Conservation (phyloP, 2,329 filamentous ascomycete genomes). For the Septoria petroselini region DNA sequence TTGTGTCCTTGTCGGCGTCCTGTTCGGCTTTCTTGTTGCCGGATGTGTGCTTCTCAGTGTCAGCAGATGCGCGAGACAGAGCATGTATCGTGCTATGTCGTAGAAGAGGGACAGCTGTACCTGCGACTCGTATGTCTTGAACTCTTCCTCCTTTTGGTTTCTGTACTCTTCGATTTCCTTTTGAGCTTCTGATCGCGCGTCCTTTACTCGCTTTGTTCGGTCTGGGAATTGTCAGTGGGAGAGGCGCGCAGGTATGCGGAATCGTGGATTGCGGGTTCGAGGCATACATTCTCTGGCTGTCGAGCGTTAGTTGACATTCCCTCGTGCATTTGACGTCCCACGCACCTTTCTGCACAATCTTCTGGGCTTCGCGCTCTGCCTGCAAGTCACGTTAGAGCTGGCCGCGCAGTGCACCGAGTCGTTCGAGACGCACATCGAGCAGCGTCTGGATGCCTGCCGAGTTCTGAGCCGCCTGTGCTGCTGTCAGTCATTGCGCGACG, state of each 20-base stretch:
- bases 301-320: slow-evolving; percentile 49
- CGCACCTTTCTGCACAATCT: slow-evolving; percentile 95
- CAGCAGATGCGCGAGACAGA: neutral
- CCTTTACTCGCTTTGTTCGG: slow-evolving; percentile 95
- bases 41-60: slow-evolving; percentile 69
- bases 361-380: slow-evolving; percentile 97
- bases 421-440: slow-evolving; percentile 69
- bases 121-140: slow-evolving; percentile 87
- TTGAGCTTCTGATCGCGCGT: slow-evolving; percentile 93
- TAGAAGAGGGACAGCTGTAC: slow-evolving; percentile 39
- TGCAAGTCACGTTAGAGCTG: slow-evolving; percentile 48
- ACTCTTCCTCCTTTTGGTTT: slow-evolving; percentile 86
- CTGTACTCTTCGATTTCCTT: slow-evolving; percentile 96
- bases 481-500: slow-evolving; percentile 13
- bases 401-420: slow-evolving; percentile 37
- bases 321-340: neutral
- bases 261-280: slow-evolving; percentile 3
- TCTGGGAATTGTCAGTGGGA: slow-evolving; percentile 50
- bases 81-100: neutral
- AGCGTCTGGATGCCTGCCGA: slow-evolving; percentile 97
- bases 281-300: slow-evolving; percentile 80
- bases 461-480: slow-evolving; percentile 85
- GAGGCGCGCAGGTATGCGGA: slow-evolving; percentile 1
- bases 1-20: slow-evolving; percentile 75
- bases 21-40: slow-evolving; percentile 74